phyloP scores from a whole-genome alignment of 2,329 filamentous ascomycete species.

The Fusarium dlaminii region DNA sequence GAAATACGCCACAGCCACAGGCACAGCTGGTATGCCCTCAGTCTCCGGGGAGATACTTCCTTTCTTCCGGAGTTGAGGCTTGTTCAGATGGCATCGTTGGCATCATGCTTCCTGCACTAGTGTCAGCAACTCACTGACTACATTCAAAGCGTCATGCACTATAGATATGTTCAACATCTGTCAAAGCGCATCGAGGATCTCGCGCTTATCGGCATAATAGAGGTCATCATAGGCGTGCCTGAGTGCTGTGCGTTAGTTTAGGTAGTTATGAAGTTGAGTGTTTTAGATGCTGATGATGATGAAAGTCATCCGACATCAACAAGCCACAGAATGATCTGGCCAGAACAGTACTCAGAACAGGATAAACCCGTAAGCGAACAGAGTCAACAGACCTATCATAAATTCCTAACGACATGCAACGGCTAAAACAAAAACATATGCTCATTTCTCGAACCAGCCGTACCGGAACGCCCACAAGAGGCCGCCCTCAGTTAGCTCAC shows the following conservation, averaged over 20 bases:
- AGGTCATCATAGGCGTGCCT: neutral
- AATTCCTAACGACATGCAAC: neutral
- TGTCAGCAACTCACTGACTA: conserved; percentile 4
- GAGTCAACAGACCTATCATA: conserved; percentile 2
- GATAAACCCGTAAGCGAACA: neutral
- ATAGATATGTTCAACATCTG: conserved; percentile 13
- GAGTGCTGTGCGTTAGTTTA: conserved; percentile 15
- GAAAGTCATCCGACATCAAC: neutral
- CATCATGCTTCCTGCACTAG: conserved; percentile 16
- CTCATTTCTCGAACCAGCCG: conserved; percentile 3
- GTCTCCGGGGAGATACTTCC: neutral
- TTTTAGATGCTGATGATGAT: conserved; percentile 4
- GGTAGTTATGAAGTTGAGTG: conserved; percentile 5
- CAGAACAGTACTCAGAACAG: neutral
- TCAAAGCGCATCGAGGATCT: conserved; percentile 23
- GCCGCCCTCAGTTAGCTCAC: conserved; percentile 5
- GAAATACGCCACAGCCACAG: neutral
- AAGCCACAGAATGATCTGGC: conserved; percentile 13
- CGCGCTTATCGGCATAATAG: conserved; percentile 10
- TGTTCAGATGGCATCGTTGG: conserved; percentile 4
- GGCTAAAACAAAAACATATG: neutral
- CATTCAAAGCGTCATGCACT: conserved; percentile 4
- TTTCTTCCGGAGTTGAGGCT: neutral
- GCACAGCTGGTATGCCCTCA: neutral
- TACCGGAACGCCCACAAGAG: conserved; percentile 7